Percentiles rank a stretch among this genome's conserved stretches.
Evolutionary conservation across 1,139 yeast species (phyloP).

Genomic region (Sugiyamaella xylanicola): DNA sequence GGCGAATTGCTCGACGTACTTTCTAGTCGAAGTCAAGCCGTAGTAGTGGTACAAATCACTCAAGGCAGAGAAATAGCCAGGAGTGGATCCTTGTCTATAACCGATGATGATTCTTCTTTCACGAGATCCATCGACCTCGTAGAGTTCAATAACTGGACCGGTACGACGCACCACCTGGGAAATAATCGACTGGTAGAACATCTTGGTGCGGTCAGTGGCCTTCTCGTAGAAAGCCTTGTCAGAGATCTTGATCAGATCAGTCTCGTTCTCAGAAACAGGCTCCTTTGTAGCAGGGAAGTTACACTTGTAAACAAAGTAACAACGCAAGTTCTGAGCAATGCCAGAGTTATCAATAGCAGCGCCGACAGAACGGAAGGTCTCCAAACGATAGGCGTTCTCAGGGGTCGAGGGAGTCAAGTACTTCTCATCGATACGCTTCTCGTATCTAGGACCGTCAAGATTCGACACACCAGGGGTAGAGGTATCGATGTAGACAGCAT

Average conservation of each 20-base stretch:
- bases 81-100: conserved; percentile 79
- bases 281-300: conserved; percentile 47
- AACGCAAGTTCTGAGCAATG: conserved; percentile 57
- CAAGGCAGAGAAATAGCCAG: conserved; percentile 86
- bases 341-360: conserved; percentile 52
- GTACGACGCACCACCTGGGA: conserved; percentile 69
- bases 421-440: conserved; percentile 71
- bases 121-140: conserved; percentile 71
- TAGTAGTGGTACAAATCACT: conserved; percentile 88
- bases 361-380: conserved; percentile 74
- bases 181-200: conserved; percentile 72
- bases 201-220: conserved; percentile 78
- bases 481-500: conserved; percentile 90
- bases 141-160: conserved; percentile 92
- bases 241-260: conserved; percentile 66
- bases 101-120: conserved; percentile 91
- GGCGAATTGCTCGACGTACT: conserved; percentile 91
- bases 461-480: conserved; percentile 48
- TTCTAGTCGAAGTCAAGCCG: conserved; percentile 80
- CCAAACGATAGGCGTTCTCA: conserved; percentile 65
- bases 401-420: conserved; percentile 66
- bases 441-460: conserved; percentile 45
- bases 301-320: conserved; percentile 87
- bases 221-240: conserved; percentile 79
- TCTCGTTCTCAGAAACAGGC: conserved; percentile 42